Evolutionary conservation across 495 filamentous ascomycete species (phyloP), one percentile per base, ranked within the genome.

Genomic region (Neohortaea acidophila): DNA sequence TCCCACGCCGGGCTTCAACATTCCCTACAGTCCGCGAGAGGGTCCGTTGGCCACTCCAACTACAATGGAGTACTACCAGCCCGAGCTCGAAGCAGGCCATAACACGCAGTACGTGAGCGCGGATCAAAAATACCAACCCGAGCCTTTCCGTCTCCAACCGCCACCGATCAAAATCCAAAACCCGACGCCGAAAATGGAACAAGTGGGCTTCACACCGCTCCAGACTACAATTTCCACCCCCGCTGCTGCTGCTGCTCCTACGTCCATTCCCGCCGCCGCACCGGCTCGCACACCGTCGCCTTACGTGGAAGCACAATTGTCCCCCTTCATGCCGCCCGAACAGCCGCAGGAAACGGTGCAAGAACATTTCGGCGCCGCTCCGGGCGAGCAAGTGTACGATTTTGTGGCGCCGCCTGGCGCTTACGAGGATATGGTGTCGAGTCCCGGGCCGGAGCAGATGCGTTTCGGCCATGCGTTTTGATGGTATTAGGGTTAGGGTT

Each of bases 1-100:
- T 36, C 94, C 96, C 65, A 93, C 86, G 0, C 85, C 86, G 13
- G 83, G 84, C 51, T 82, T 91, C 61, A 21, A 25, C 1, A 31
- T 38, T 2, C 33, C 33, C 12, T 30, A 39, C 33, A 53, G 50
- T 30, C 46, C 60, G 13, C 49, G 59, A 32, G 54, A 56, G n/a
- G 60, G 60, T 26, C 57, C 57, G 26, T 61, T 51, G 51, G 36
- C 44, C 11, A 44, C 58, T 18, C 53, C 53, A 15, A 47, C 58
- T n/a, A 49, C 55, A 13, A 38, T 47, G 22, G 53, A 54, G 31
- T 57, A 57, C 38, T 49, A 50, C 24, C 24, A 38, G n/a, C 38
- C 48, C 11, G 44, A 45, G 11, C 42, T 61, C 14, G 72, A 80
- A 52, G 70, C 77, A 33, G 75, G 72, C 38, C 44, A 53, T 26